These are phyloP conservation scores for Colletotrichum echinochloae DNA, from an alignment of 2,329 filamentous ascomycete species.

Conservation along the genomic window DNA sequence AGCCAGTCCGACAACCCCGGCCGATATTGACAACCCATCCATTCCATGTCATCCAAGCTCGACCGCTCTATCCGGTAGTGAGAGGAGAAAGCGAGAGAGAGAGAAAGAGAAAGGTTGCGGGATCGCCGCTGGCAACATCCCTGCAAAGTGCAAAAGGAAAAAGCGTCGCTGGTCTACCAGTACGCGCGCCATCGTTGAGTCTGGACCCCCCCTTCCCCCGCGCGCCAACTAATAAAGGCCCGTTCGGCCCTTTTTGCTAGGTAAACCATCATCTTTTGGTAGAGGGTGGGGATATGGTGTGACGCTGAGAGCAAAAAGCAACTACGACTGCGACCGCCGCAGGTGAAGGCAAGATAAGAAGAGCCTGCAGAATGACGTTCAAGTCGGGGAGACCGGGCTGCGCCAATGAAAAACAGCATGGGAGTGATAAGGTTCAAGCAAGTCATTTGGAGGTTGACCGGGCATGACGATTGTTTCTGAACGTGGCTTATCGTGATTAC, in stretches of 20 bases:
- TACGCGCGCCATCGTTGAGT: not conserved
- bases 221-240: not conserved
- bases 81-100: not conserved
- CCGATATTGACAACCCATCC: not conserved
- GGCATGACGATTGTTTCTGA: not conserved
- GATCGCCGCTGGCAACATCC: constrained; percentile 16
- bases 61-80: not conserved
- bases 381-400: not conserved
- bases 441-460: not conserved
- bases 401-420: not conserved
- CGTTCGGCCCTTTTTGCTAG: not conserved
- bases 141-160: constrained; percentile 8
- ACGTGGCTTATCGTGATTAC: too few species aligned
- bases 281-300: not conserved
- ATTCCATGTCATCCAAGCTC: not conserved
- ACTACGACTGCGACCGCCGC: not conserved
- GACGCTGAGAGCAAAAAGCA: constrained; percentile 6
- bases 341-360: constrained; percentile 16
- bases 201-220: not conserved
- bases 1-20: not conserved
- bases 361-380: constrained; percentile 15
- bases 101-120: not conserved
- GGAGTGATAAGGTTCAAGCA: constrained; percentile 12
- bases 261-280: not conserved
- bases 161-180: not conserved